Conservation (phyloP, 192 early-diverging fungal genomes). For the Gamsiella multidivaricata region DNA sequence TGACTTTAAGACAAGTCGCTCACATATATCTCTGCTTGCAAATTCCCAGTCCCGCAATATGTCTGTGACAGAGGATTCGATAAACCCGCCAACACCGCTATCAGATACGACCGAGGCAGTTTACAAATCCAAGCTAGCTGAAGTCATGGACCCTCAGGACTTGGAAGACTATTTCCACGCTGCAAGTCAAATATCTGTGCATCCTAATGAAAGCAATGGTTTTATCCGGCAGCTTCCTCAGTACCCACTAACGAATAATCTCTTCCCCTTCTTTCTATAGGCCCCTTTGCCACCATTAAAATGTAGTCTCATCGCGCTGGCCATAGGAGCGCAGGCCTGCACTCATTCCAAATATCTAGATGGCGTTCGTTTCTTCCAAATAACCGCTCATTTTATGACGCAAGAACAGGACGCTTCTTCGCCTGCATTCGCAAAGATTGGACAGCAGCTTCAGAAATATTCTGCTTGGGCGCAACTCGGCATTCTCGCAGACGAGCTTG, state of each 20-base stretch:
- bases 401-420: conserved; percentile 6
- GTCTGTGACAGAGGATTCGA: background rate
- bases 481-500: conserved; percentile 22
- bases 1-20: too few relatives aligned
- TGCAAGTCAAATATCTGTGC: background rate
- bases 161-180: conserved; percentile 10
- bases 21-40: too few relatives aligned
- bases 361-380: conserved; percentile 7
- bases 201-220: background rate
- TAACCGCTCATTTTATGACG: background rate
- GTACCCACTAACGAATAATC: background rate
- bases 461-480: conserved; percentile 16
- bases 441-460: conserved; percentile 11
- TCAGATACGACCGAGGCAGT: background rate
- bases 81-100: background rate
- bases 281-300: conserved; percentile 13
- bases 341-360: conserved; percentile 4
- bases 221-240: too few relatives aligned
- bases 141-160: conserved; percentile 21
- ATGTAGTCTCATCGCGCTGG: conserved; percentile 13
- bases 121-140: background rate
- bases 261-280: background rate
- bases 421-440: conserved; percentile 3
- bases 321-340: conserved; percentile 14
- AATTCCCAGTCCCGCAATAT: background rate